These are phyloP conservation scores for Salvia hispanica DNA, from an alignment of 257 asterid genomes.

Conservation along the genomic window DNA sequence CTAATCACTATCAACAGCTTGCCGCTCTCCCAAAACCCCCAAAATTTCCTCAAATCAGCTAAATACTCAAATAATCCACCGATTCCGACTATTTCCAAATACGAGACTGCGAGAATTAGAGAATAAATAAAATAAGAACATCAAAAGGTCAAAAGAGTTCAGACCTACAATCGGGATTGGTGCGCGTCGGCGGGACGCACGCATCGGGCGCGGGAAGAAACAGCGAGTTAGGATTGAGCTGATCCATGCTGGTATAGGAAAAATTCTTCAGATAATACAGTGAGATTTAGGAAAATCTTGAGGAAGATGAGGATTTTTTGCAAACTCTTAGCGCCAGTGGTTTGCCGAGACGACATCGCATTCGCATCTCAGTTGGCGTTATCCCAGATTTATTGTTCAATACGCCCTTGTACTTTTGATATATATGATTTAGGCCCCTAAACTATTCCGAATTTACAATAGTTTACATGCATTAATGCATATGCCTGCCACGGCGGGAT, in stretches of 20 bases:
- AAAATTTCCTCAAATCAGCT: conserved; percentile 11
- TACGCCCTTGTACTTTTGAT: conserved; percentile 24
- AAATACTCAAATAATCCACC: conserved; percentile 16
- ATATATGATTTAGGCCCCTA: conserved; percentile 14
- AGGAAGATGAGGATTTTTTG: conserved; percentile 22
- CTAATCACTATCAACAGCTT: not conserved
- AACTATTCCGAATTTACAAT: not conserved
- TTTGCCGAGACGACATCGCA: conserved; percentile 41
- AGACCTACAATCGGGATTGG: conserved; percentile 64
- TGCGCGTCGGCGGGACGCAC: conserved; percentile 38
- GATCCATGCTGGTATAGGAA: conserved; percentile 48
- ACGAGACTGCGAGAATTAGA: not conserved
- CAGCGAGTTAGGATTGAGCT: conserved; percentile 46
- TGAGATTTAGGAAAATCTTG: conserved; percentile 17
- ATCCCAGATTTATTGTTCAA: conserved; percentile 23
- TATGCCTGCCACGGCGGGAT: not conserved
- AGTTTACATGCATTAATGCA: no score
- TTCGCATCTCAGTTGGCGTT: conserved; percentile 32
- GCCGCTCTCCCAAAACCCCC: conserved; percentile 14
- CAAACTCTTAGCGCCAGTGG: conserved; percentile 33
- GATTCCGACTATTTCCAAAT: conserved; percentile 4
- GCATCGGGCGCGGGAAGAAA: conserved; percentile 55
- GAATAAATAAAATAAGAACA: not conserved
- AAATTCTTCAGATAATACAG: conserved; percentile 14
- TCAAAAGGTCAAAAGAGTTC: conserved; percentile 14